Evolutionary conservation across 2,329 filamentous ascomycete species (phyloP), one percentile per base, ranked within the genome.

Genomic region (Calonectria crousiana): DNA sequence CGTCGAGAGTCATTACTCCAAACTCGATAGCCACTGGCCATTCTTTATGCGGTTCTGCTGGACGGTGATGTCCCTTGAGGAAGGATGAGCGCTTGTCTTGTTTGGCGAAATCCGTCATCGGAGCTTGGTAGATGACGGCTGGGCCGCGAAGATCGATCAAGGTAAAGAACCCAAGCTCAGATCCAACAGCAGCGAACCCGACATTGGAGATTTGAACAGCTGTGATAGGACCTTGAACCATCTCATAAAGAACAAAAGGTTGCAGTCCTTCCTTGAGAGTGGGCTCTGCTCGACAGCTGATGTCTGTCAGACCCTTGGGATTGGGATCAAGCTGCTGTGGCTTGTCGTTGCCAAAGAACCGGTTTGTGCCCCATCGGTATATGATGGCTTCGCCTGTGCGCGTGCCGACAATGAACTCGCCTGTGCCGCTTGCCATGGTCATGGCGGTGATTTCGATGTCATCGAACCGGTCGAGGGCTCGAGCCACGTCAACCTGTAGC

Each of bases 71-170:
- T 14, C 82, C 72, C 84, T 89, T 90, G 74, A 93, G 88, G 79
- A 98, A 93, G 68, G 94, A 95, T 2, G 91, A 88, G 34, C 93
- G 90, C 84, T 95, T 97, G 67, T 94, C 92, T n/a, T 90, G 88
- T 81, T 95, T 96, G 38, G 90, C 86, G 75, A 98, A 92, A 6
- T 98, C 95, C 11, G 89, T 89, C 76, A 96, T 87, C 18, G 93
- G 91, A 2, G 91, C 92, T 67, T 92, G 93, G 82, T 94, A 95
- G 74, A 98, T 97, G 60, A 98, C 89, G 0, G 92, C 89, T 26
- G 97, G 97, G 0, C 96, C 96, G 72, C 97, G 92, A 75, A 99
- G 88, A 83, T 99, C 97, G 67, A 98, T 91, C 47, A 99, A 90
- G 11, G 91, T 93, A 47, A 99, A 84, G 76, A 92, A 92, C 3